Evolutionary conservation across 805 yeast species (phyloP), one percentile per base, ranked within the genome.

Genomic region (Saccharomycopsis vini): DNA sequence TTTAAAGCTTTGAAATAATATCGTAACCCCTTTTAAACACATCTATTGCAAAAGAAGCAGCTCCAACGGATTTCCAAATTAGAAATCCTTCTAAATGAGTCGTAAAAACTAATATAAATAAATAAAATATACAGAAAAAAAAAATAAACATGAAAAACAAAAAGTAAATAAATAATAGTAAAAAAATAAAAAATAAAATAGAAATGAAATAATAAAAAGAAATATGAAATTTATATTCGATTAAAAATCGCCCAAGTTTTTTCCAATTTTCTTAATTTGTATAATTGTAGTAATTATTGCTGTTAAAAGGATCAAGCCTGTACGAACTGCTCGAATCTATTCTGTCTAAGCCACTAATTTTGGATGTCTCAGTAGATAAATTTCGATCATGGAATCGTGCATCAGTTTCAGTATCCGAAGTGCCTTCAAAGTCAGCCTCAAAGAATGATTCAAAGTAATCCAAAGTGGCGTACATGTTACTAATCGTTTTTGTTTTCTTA

Each of bases 401-500:
- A 20, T 47, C 40, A 16, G 30, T 22, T n/a, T 40, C 45, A 18
- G 35, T 18, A 29, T 31, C 19, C 4, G 39, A 22, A 22, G 28
- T 38, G 5, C 18, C 35, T 10, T 30, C 48, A 36, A 9, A 32
- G 15, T 47, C 49, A 7, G 47, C 47, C 18, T 49, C 52, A 35
- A 49, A 49, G 22, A 49, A 44, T n/a, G 47, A 36, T 31, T 49
- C 50, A 40, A 43, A 49, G 21, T 49, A 49, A 35, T 49, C 46
- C 42, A 49, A 43, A 4, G 50, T 46, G 12, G 48, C 52, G 22
- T 47, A 49, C 47, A 49, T 46, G 24, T 48, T 48, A 28, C 39
- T 41, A 24, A 48, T 48, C 4, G 49, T 42, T 23, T 44, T 35
- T 6, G 49, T 42, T 23, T 44, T 35, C 36, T 48, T 46, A n/a